A percentile compares a stretch with the other conserved stretches of the same genome.
Conservation (phyloP, 306 rosid genomes). For the Cucurbita argyrosperma region DNA sequence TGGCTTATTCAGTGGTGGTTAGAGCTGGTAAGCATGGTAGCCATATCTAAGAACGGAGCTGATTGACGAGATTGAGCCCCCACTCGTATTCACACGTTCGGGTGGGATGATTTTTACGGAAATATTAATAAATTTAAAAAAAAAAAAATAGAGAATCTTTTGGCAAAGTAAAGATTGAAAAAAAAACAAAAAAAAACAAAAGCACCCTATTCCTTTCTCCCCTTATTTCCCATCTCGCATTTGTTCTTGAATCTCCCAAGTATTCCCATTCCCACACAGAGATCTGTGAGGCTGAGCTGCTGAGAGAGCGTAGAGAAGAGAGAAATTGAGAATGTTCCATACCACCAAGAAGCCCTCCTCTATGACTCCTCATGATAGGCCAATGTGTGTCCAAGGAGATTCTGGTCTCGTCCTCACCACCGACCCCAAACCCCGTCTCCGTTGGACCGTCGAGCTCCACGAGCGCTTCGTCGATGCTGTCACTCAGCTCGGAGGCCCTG, state of each 20-base stretch:
- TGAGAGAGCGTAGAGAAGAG: not conserved
- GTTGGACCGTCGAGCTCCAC: constrained; percentile 98
- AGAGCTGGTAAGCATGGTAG: no score
- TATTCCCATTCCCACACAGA: constrained; percentile 17
- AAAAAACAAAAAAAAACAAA: not conserved
- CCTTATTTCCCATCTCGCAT: not conserved
- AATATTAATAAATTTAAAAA: no score
- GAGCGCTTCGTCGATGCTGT: constrained; percentile 98
- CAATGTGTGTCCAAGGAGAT: constrained; percentile 93
- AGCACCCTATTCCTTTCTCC: not conserved
- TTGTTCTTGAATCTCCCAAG: constrained; percentile 4
- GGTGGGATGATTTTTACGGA: not conserved
- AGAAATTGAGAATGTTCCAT: constrained; percentile 71
- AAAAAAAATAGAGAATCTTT: no score
- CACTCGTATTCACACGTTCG: not conserved
- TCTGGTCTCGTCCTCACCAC: constrained; percentile 99
- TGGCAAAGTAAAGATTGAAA: not conserved
- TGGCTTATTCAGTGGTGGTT: no score
- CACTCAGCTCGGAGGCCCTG: constrained; percentile 97
- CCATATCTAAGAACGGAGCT: no score
- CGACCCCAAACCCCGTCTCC: constrained; percentile 97
- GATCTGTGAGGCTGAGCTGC: not conserved
- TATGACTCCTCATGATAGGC: constrained; percentile 96
- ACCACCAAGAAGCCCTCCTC: constrained; percentile 72
- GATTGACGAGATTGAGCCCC: not conserved